Conservation (phyloP, 1,139 yeast species). For the Geotrichum armillariae region DNA sequence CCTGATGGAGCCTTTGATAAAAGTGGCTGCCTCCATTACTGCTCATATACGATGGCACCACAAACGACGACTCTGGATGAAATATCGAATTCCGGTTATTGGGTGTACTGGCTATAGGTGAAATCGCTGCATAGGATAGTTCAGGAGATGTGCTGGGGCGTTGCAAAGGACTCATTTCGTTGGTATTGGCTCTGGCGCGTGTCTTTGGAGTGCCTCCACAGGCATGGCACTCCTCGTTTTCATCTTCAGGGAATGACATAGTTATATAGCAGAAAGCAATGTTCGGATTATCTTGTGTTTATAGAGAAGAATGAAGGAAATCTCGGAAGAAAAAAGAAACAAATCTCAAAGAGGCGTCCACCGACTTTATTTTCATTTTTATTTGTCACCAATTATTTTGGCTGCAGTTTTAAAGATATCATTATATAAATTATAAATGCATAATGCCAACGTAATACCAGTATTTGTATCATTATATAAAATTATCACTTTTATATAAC, state of each 20-base stretch:
- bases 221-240: background rate
- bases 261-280: too few relatives aligned
- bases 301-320: too few relatives aligned
- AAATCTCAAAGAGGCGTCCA: too few relatives aligned
- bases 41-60: background rate
- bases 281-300: too few relatives aligned
- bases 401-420: too few relatives aligned
- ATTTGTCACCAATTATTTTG: too few relatives aligned
- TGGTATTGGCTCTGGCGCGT: background rate
- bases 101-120: background rate
- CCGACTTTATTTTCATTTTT: too few relatives aligned
- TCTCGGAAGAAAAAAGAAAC: too few relatives aligned
- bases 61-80: slow-evolving; percentile 11
- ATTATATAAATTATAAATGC: too few relatives aligned
- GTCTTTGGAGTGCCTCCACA: background rate
- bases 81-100: slow-evolving; percentile 11
- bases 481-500: too few relatives aligned
- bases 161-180: background rate
- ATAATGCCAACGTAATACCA: too few relatives aligned
- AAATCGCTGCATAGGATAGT: slow-evolving; percentile 14
- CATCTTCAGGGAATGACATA: background rate
- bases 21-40: slow-evolving; percentile 11
- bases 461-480: too few relatives aligned
- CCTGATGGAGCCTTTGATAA: slow-evolving; percentile 22
- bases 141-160: slow-evolving; percentile 4